These are phyloP conservation scores for Naganishia randhawae DNA, from an alignment of 768 basidiomycete species.

Conservation along the genomic window DNA sequence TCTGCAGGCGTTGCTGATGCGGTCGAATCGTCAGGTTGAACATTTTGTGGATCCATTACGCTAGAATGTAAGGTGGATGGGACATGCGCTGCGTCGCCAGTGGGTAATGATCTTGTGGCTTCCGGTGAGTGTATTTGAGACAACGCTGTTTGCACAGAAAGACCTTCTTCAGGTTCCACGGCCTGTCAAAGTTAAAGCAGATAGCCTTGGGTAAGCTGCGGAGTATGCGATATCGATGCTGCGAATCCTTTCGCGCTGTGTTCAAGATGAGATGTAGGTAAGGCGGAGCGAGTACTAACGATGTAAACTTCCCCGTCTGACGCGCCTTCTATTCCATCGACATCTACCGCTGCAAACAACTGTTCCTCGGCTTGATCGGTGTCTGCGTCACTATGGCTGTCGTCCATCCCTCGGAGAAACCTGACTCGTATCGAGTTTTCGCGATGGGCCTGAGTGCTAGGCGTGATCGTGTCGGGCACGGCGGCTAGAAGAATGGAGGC, in stretches of 20 bases:
- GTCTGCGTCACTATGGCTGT: background rate
- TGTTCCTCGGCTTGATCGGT: conserved; percentile 12
- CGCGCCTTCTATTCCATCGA: background rate
- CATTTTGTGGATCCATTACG: background rate
- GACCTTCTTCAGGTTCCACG: background rate
- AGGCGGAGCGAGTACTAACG: background rate
- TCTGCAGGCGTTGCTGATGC: background rate
- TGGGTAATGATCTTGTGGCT: background rate
- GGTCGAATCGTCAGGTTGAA: background rate
- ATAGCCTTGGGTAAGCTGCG: background rate
- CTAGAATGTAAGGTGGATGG: background rate
- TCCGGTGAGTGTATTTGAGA: background rate
- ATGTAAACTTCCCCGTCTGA: conserved; percentile 5
- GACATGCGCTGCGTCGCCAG: background rate
- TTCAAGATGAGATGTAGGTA: background rate
- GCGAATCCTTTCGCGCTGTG: background rate
- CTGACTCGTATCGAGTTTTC: background rate
- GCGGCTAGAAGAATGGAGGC: too few species aligned
- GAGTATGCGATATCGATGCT: background rate
- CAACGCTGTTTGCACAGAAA: background rate
- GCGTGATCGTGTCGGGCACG: background rate
- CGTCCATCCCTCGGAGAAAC: background rate
- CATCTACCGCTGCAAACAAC: background rate
- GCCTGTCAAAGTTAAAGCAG: background rate
- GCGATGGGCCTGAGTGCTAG: background rate